Evolutionary conservation across 2,329 filamentous ascomycete genomes (phyloP).

Genomic region (Arthrobotrys iridis): DNA sequence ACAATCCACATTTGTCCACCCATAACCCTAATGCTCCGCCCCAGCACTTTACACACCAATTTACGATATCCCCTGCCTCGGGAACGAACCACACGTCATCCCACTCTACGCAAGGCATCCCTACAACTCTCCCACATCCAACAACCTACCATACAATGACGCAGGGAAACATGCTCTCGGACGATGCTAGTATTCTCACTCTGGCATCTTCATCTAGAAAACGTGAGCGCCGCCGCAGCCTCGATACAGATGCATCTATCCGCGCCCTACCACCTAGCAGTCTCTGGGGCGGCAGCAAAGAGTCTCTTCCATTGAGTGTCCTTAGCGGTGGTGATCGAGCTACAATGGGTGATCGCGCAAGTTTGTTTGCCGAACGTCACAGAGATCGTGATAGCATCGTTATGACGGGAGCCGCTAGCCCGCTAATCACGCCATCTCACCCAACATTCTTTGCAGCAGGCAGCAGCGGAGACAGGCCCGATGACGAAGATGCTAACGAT

Average conservation of each 20-base stretch:
- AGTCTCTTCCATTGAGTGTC: slow-evolving; percentile 80
- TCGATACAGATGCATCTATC: slow-evolving; percentile 86
- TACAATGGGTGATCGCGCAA: slow-evolving; percentile 37
- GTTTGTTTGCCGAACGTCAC: slow-evolving; percentile 38
- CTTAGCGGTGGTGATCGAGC: slow-evolving; percentile 67
- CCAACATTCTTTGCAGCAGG: slow-evolving; percentile 40
- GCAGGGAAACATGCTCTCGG: slow-evolving; percentile 81
- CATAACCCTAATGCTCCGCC: slow-evolving; percentile 57
- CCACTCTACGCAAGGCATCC: slow-evolving; percentile 43
- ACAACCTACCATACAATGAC: slow-evolving; percentile 80
- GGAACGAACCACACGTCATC: slow-evolving; percentile 53
- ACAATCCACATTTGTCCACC: slow-evolving; percentile 57
- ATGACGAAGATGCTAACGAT: slow-evolving; percentile 43
- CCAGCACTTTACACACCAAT: slow-evolving; percentile 66
- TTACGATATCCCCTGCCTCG: slow-evolving; percentile 60
- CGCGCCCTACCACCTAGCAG: slow-evolving; percentile 84
- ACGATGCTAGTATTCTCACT: slow-evolving; percentile 86
- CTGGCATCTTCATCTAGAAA: slow-evolving; percentile 81
- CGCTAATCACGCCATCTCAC: slow-evolving; percentile 44
- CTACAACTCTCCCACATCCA: slow-evolving; percentile 69
- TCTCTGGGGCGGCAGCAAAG: slow-evolving; percentile 81
- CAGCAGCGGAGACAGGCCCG: slow-evolving; percentile 25
- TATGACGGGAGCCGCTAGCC: slow-evolving; percentile 33
- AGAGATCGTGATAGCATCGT: slow-evolving; percentile 52
- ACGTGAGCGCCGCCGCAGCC: slow-evolving; percentile 77